These are phyloP conservation scores for Cokeromyces recurvatus DNA, from an alignment of 371 early-diverging fungal genomes.

Conservation along the genomic window DNA sequence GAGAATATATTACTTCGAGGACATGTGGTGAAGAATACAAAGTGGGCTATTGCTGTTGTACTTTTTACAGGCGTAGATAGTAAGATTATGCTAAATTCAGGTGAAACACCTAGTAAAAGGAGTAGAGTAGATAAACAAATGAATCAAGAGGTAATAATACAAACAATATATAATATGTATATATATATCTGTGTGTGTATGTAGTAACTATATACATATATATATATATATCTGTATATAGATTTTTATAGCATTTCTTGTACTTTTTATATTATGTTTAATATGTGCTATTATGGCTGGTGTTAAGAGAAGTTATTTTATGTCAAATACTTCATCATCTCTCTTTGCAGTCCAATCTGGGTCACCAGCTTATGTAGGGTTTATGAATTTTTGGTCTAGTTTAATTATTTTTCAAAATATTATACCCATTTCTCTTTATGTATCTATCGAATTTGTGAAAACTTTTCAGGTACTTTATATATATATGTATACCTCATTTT, in stretches of 20 bases:
- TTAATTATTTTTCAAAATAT: conserved; percentile 93
- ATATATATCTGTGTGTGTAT: too few species aligned
- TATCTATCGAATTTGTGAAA: conserved; percentile 89
- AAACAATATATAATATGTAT: conserved; percentile 63
- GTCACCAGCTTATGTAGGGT: conserved; percentile 41
- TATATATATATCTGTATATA: too few species aligned
- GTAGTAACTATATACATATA: too few species aligned
- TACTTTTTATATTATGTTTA: conserved; percentile 68
- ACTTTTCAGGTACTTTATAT: conserved; percentile 59
- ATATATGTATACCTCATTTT: neutral
- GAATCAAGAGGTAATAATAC: conserved; percentile 82
- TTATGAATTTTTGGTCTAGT: conserved; percentile 63
- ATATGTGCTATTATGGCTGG: conserved; percentile 68
- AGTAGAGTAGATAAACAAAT: conserved; percentile 88
- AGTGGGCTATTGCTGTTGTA: conserved; percentile 81
- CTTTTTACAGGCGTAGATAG: conserved; percentile 91
- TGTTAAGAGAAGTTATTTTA: conserved; percentile 35
- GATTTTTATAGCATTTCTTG: conserved; percentile 74
- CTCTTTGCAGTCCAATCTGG: conserved; percentile 33
- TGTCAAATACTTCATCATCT: conserved; percentile 20
- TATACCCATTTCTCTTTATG: conserved; percentile 96
- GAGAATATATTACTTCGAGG: conserved; percentile 90
- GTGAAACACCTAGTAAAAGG: conserved; percentile 81
- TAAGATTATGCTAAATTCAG: conserved; percentile 87
- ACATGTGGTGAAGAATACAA: conserved; percentile 84